phyloP scores from a whole-genome alignment of 495 filamentous ascomycete genomes.

The Hypoxylon crocopeplum region DNA sequence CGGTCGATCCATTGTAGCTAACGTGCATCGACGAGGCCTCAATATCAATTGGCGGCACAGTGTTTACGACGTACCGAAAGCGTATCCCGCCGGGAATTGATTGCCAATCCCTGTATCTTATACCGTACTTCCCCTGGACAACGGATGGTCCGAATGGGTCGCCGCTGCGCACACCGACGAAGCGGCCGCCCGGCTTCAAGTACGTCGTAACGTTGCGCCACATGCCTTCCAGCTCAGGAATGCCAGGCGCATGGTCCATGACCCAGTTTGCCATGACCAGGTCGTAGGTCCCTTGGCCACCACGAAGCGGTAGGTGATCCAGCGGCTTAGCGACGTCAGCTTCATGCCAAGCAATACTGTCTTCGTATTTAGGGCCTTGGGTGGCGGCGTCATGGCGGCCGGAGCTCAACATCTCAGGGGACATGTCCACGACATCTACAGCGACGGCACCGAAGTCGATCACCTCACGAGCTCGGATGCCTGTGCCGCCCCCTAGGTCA shows the following conservation, averaged over 20 bases:
- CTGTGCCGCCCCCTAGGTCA: constrained; percentile 48
- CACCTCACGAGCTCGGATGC: constrained; percentile 39
- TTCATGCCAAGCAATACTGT: constrained; percentile 27
- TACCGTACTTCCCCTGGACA: constrained; percentile 33
- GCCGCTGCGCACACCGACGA: constrained; percentile 27
- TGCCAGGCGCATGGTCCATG: constrained; percentile 37
- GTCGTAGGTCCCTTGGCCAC: constrained; percentile 31
- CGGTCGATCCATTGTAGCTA: constrained; percentile 21
- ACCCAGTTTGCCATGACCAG: constrained; percentile 39
- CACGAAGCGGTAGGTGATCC: constrained; percentile 20
- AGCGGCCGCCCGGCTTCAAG: constrained; percentile 41
- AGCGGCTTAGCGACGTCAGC: constrained; percentile 37
- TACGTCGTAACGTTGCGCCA: constrained; percentile 34
- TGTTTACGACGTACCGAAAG: constrained; percentile 3
- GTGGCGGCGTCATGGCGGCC: neutral
- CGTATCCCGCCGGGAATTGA: constrained; percentile 34
- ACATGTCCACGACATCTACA: constrained; percentile 45
- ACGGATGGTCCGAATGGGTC: constrained; percentile 15
- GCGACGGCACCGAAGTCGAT: constrained; percentile 33
- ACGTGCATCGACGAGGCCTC: constrained; percentile 17
- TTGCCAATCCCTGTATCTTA: constrained; percentile 9
- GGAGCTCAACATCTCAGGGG: constrained; percentile 36
- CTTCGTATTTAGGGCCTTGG: neutral
- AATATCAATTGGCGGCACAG: constrained; percentile 22
- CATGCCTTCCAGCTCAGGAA: constrained; percentile 39